Evolutionary conservation across 768 basidiomycete species (phyloP), one percentile per base, ranked within the genome.

Genomic region (Russula foetens): DNA sequence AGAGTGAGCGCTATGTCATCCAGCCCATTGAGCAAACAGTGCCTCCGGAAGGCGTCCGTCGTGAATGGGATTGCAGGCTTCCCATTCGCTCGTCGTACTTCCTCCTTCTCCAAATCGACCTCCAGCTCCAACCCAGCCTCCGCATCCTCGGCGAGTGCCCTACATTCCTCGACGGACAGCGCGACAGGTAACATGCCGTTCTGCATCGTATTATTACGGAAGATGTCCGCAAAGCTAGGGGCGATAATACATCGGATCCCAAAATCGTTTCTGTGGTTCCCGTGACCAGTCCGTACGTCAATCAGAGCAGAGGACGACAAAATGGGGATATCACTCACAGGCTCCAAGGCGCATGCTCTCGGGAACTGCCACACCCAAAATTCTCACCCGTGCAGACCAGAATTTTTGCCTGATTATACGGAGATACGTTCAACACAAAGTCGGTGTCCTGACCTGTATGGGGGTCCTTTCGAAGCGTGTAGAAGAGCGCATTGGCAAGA

Each of bases 1-100:
- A 99, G 77, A 46, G 97, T 99, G 73, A 99, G 77, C 45, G 88
- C 94, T 64, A 99, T 96, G 69, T 98, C 97, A 72, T 99, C 97
- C 65, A 98, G 76, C 33, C 97, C 97, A 69, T 99, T 94, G 74
- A 99, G 72, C 72, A 99, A 75, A 72, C 97, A 95, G 70, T 96
- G 91, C 57, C 92, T 79, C 63, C 95, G 81, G 88, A 98, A 99
- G 0, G 86, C 75, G 73, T 99, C 97, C 51, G 86, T 84, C 41
- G 79, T 77, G 76, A 99, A 99, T 44, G 79, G 58, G 63, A 97
- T 84, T 21, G 86, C 71, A 2, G 81, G 74, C 68, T 90, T 81
- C 58, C 87, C 93, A 69, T 87, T 88, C 21, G 72, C 75, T 56
- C 81, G 78, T 39, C 80, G 75, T 51, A 85, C 75, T 68, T 81